These are phyloP conservation scores for Colletotrichum tanaceti DNA, from an alignment of 2,329 filamentous ascomycete genomes.

Conservation along the genomic window DNA sequence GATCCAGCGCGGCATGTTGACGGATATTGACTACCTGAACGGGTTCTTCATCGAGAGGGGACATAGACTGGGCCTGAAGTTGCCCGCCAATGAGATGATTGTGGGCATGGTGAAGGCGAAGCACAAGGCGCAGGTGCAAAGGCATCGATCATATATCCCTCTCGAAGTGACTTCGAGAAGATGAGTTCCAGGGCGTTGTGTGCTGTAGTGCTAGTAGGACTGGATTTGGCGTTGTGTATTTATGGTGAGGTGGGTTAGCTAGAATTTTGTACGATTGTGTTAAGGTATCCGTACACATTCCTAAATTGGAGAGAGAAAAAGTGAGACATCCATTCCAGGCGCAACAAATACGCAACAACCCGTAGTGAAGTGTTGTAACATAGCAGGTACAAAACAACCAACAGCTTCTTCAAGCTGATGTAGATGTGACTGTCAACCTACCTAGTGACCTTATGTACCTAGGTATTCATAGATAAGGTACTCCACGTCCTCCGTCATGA, in stretches of 20 bases:
- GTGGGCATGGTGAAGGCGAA: constrained; percentile 80
- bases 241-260: constrained; percentile 15
- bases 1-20: constrained; percentile 69
- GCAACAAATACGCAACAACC: neutral
- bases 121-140: constrained; percentile 52
- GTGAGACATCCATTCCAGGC: neutral
- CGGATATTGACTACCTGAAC: constrained; percentile 87
- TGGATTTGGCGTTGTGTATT: constrained; percentile 2
- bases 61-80: constrained; percentile 76
- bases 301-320: neutral
- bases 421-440: neutral
- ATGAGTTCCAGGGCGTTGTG: constrained; percentile 17
- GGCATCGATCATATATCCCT: constrained; percentile 49
- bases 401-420: neutral
- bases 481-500: neutral
- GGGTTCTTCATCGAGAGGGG: constrained; percentile 86
- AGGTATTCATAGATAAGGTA: neutral
- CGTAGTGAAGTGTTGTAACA: neutral
- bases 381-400: neutral
- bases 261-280: constrained; percentile 24
- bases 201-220: too few species aligned
- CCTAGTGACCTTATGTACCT: neutral
- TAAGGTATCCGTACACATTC: too few species aligned
- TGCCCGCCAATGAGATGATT: constrained; percentile 78
- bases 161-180: constrained; percentile 51